Percentiles rank a stretch among this genome's conserved stretches.
phyloP scores from a whole-genome alignment of 139 green algal species.

The Chlorella sp. region DNA sequence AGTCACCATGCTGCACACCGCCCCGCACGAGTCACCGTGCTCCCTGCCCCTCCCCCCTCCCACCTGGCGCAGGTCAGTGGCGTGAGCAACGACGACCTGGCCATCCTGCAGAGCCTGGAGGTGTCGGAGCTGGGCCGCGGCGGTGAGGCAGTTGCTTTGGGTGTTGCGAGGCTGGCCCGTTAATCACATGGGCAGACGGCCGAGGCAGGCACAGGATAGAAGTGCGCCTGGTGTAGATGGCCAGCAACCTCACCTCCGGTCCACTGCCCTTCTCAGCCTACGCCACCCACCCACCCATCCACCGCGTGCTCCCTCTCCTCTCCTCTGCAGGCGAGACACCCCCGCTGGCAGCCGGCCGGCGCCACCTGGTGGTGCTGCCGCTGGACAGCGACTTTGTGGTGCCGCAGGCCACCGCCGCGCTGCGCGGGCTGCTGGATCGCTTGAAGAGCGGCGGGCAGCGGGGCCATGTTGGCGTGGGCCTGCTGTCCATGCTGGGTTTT shows the following conservation, averaged over 20 bases:
- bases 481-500: constrained; percentile 73
- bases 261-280: too few relatives aligned
- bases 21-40: too few relatives aligned
- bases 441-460: constrained; percentile 17
- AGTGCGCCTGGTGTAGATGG: too few relatives aligned
- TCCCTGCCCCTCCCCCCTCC: not conserved
- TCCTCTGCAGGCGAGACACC: constrained; percentile 4
- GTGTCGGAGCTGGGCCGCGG: not conserved
- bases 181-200: too few relatives aligned
- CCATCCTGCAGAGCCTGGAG: constrained; percentile 30
- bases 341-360: not conserved
- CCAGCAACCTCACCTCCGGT: too few relatives aligned
- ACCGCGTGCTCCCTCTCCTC: not conserved
- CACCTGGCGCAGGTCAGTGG: constrained; percentile 1
- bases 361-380: constrained; percentile 41
- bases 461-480: constrained; percentile 54
- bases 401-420: constrained; percentile 8
- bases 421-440: constrained; percentile 19
- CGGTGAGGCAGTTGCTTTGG: not conserved
- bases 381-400: constrained; percentile 44
- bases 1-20: too few relatives aligned
- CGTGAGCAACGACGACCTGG: constrained; percentile 49
- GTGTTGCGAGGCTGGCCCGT: too few relatives aligned
- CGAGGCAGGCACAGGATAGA: too few relatives aligned
- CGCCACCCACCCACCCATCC: too few relatives aligned